Evolutionary conservation across 768 basidiomycete genomes (phyloP).

Genomic region (Porpolomopsis calyptriformis): DNA sequence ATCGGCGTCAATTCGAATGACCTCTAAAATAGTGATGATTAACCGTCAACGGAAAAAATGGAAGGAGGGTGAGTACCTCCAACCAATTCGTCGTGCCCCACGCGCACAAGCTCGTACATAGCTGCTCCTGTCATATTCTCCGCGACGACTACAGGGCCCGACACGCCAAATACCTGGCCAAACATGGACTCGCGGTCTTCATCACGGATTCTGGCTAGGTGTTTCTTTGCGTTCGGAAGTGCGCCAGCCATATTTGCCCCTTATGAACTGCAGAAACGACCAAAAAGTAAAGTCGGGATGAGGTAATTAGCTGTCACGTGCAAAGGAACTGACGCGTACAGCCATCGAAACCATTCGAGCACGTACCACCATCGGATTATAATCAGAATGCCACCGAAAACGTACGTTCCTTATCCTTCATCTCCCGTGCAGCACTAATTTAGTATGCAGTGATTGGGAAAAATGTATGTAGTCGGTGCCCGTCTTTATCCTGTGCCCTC

Average conservation of each 20-base stretch:
- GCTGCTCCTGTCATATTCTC: conserved; percentile 93
- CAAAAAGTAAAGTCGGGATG: too few species aligned
- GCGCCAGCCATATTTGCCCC: conserved; percentile 77
- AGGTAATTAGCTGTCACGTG: too few species aligned
- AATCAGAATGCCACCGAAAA: conserved; percentile 98
- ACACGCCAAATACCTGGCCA: conserved; percentile 89
- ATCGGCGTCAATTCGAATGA: conserved; percentile 96
- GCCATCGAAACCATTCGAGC: too few species aligned
- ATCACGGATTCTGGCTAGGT: conserved; percentile 81
- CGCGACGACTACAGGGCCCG: conserved; percentile 96
- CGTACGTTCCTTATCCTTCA: conserved; percentile 43
- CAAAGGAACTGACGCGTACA: too few species aligned
- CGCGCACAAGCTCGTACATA: conserved; percentile 97
- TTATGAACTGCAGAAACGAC: too few species aligned
- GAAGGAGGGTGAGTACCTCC: conserved; percentile 50
- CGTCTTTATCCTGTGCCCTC: not conserved
- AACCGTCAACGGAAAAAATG: not conserved
- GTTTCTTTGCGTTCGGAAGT: conserved; percentile 79
- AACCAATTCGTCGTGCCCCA: conserved; percentile 96
- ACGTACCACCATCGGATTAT: too few species aligned
- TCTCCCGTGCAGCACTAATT: conserved; percentile 8
- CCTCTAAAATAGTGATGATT: conserved; percentile 48
- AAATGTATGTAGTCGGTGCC: conserved; percentile 55
- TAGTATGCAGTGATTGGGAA: conserved; percentile 79
- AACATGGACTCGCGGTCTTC: conserved; percentile 83